phyloP scores from a whole-genome alignment of 352 stramenopile genomes.

The Pythium grandisporangium region DNA sequence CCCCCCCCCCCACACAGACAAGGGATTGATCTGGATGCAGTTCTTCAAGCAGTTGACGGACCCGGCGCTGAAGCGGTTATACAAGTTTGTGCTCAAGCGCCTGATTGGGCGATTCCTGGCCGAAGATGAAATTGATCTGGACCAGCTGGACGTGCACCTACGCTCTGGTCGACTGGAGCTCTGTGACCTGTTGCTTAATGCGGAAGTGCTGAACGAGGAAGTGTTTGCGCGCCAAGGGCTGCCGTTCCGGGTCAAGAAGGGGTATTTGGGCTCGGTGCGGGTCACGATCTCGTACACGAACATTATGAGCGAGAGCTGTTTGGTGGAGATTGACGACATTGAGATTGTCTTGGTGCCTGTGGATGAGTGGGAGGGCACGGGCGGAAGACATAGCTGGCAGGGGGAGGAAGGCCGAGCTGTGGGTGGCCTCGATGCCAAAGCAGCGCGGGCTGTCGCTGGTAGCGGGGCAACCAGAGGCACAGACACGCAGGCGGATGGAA shows the following conservation, averaged over 20 bases:
- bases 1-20: background rate
- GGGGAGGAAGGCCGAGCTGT: conserved; percentile 1
- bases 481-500: background rate
- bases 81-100: conserved; percentile 89
- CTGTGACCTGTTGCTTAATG: conserved; percentile 73
- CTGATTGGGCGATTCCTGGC: conserved; percentile 83
- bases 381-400: background rate
- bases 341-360: conserved; percentile 79
- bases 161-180: conserved; percentile 67
- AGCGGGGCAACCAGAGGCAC: too few relatives aligned
- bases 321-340: conserved; percentile 84
- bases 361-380: conserved; percentile 1
- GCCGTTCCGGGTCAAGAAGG: conserved; percentile 81
- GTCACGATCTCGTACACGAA: conserved; percentile 83
- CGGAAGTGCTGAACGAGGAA: conserved; percentile 71
- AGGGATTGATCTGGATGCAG: conserved; percentile 32
- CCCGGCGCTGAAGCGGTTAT: conserved; percentile 83
- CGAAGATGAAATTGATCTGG: conserved; percentile 73
- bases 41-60: conserved; percentile 87
- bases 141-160: conserved; percentile 82
- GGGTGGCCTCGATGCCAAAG: background rate
- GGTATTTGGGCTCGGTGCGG: conserved; percentile 76
- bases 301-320: conserved; percentile 84
- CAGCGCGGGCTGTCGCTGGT: too few relatives aligned
- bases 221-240: conserved; percentile 55